Evolutionary conservation across 148 eudicot species (phyloP), one percentile per base, ranked within the genome.

Genomic region (Camellia sinensis): DNA sequence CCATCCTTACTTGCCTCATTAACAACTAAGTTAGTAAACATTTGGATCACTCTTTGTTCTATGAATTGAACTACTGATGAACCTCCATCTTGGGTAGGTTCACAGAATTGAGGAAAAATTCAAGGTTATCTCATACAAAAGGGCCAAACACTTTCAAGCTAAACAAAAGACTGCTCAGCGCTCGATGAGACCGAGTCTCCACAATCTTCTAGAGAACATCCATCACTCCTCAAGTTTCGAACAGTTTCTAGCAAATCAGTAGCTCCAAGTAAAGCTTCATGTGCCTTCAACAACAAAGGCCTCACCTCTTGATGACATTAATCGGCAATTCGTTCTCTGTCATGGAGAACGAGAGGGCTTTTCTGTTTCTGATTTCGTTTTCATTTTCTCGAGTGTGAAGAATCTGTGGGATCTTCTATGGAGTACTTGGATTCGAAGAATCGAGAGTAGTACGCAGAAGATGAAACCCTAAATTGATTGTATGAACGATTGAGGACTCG

Each of bases 281-380:
- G 98, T 15, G 99, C 97, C 80, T 87, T 90, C 84, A 89, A 82
- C 74, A 96, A 74, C 66, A 84, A 82, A 54, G 80, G 81, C 81
- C 95, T 93, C 79, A 84, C 91, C 78, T 88, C 90, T 90, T 88
- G 90, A 72, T 95, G 99, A 60, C 97, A 95, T 73, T 71, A 87
- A 66, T 95, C 90, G 57, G 99, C 97, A 3, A 89, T 56, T 76
- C 78, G 70, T 85, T 95, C 99, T 40, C 85, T 87, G 62, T 89
- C 85, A 73, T 95, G 93, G 59, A 95, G 87, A 57, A 62, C 22
- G 62, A 53, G 79, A 56, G 74, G 70, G 46, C 76, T 87, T 50
- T 75, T 88, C 63, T 71, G 71, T 60, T 86, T 87, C 75, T 29
- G 37, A 29, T 29, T 29, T 29, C 91, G 86, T 79, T 87, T 92